Conservation (phyloP, 441 rosid species). For the Adansonia gregorii region DNA sequence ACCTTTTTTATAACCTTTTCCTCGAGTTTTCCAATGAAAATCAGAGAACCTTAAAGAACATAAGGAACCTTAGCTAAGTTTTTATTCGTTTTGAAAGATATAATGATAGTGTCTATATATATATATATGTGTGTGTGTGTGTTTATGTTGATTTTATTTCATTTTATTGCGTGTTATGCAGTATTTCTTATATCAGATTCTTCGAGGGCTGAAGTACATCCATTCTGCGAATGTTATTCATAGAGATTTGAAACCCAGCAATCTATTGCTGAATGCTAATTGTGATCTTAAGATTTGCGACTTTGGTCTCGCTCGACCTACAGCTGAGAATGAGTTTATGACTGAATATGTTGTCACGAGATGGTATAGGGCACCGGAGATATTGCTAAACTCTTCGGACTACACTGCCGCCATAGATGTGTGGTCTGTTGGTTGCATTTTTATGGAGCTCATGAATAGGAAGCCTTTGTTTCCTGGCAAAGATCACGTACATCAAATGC, state of each 20-base stretch:
- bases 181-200: slow-evolving; percentile 95
- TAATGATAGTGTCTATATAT: background rate
- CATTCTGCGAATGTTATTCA: slow-evolving; percentile 97
- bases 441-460: slow-evolving; percentile 86
- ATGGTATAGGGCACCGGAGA: slow-evolving; percentile 93
- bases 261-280: slow-evolving; percentile 82
- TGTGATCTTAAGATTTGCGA: slow-evolving; percentile 94
- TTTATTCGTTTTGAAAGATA: background rate
- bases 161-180: slow-evolving; percentile 36
- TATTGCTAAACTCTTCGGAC: slow-evolving; percentile 75
- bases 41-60: background rate
- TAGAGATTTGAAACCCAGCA: slow-evolving; percentile 92
- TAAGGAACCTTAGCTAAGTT: background rate
- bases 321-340: slow-evolving; percentile 70
- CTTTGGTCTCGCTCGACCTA: slow-evolving; percentile 86
- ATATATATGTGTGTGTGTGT: background rate
- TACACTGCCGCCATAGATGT: slow-evolving; percentile 88
- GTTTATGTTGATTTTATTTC: background rate
- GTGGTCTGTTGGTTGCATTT: slow-evolving; percentile 93
- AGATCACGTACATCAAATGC: slow-evolving; percentile 88
- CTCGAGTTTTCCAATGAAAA: background rate
- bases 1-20: background rate
- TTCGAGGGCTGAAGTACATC: slow-evolving; percentile 91
- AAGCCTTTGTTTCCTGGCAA: slow-evolving; percentile 84
- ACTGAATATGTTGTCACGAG: slow-evolving; percentile 98